These are phyloP conservation scores for Verticillium klebahnii DNA, from an alignment of 2,329 filamentous ascomycete genomes.

Conservation along the genomic window DNA sequence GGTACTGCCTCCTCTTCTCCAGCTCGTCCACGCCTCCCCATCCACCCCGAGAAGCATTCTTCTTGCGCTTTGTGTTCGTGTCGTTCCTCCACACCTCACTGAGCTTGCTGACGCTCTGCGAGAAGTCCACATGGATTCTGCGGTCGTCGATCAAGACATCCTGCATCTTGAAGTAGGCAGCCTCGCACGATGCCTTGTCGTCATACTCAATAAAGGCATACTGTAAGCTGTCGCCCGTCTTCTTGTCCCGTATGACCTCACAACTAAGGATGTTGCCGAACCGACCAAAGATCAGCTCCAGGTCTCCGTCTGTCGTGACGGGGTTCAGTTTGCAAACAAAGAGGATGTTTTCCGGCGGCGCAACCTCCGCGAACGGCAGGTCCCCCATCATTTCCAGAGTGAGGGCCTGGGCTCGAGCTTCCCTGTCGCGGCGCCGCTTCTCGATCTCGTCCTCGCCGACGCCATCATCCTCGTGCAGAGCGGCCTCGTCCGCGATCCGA, in stretches of 20 bases:
- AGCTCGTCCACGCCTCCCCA: conserved; percentile 87
- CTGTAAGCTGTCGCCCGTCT: conserved; percentile 90
- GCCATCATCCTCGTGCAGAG: conserved; percentile 66
- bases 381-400: conserved; percentile 98
- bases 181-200: conserved; percentile 86
- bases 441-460: conserved; percentile 76
- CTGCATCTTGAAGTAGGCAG: conserved; percentile 98
- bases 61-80: conserved; percentile 73
- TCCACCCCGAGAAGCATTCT: conserved; percentile 57
- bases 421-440: conserved; percentile 75
- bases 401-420: conserved; percentile 88
- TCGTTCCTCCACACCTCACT: conserved; percentile 85
- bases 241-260: conserved; percentile 91
- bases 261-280: conserved; percentile 95
- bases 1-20: conserved; percentile 88
- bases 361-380: conserved; percentile 93
- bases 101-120: conserved; percentile 84
- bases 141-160: conserved; percentile 95
- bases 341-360: conserved; percentile 92
- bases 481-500: conserved; percentile 84
- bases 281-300: conserved; percentile 93
- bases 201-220: conserved; percentile 98
- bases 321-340: conserved; percentile 99
- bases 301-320: conserved; percentile 88
- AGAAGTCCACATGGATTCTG: conserved; percentile 97